Percentiles rank a stretch among this genome's conserved stretches.
These are phyloP conservation scores for Aspergillus cejpii DNA, from an alignment of 2,329 filamentous ascomycete species.

Conservation along the genomic window DNA sequence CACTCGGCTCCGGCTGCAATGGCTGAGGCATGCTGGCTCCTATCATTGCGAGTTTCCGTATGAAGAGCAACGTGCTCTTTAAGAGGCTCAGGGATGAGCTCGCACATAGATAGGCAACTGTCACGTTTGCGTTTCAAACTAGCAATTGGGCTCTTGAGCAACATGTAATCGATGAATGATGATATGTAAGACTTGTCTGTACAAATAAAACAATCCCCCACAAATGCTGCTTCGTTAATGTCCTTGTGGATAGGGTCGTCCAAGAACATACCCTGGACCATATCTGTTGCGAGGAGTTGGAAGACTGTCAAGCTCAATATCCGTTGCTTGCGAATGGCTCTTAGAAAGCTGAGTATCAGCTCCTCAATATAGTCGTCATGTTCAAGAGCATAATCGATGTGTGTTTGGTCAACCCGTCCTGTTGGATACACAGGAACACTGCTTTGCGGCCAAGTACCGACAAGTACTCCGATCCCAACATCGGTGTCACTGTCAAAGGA, in stretches of 20 bases:
- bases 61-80: not conserved
- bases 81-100: not conserved
- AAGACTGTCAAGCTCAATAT: not conserved
- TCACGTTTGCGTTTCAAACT: slow-evolving; percentile 1
- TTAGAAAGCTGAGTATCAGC: not conserved
- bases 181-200: not conserved
- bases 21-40: not conserved
- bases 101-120: not conserved
- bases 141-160: slow-evolving; percentile 4
- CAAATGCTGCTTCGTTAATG: not conserved
- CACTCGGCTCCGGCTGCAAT: not conserved
- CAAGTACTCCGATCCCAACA: not conserved
- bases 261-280: not conserved
- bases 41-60: not conserved
- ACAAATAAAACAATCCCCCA: not conserved
- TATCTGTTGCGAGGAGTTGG: not conserved
- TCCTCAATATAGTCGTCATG: not conserved
- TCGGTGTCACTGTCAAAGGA: not conserved
- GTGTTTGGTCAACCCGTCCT: not conserved
- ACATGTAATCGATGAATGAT: slow-evolving; percentile 1
- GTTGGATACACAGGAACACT: not conserved
- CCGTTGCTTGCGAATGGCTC: not conserved
- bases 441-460: not conserved
- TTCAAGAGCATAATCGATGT: not conserved
- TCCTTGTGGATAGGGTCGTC: not conserved